Base-by-base conservation (phyloP, 208 protist species). In the Acanthamoeba polyphaga region DNA sequence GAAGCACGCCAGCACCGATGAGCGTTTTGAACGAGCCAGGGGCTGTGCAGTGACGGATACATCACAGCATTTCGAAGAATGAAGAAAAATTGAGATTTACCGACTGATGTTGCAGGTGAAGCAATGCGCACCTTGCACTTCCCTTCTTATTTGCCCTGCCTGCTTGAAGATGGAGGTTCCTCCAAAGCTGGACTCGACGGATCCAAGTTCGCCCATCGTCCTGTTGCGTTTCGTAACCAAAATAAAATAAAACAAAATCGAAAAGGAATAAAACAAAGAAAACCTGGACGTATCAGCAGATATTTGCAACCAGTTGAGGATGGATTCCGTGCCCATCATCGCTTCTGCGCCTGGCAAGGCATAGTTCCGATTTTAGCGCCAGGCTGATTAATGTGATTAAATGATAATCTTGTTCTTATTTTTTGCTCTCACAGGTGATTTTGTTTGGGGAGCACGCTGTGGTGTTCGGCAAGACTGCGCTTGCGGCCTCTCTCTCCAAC, bases 361-460 rank as follows among this genome's bases (percentile, higher is more conserved):
- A 70, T 6, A 10, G 64, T 43, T 1, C 29, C 58, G 64, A 19
- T 15, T 70, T 15, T 29, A 49, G 6, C 22, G 46, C 88, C 19
- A 27, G 13, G 55, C 24, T 62, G 62, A 22, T 76, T 43, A 32
- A 43, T 22, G 55, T 24, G 55, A 62, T 27, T 22, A 62, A 62
- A 62, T 24, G 55, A 12, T 10, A 62, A 24, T 27, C 60, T 66
- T 66, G 0, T 49, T 12, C 43, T 4, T 46, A 38, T 49, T 62
- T 15, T 27, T 62, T 12, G 62, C 62, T 22, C 1, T 0, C 19
- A 13, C 98, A 98, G 95, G 72, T 98, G 17, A 98, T 98, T 34
- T 91, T 98, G 32, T 97, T 97, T 60, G 97, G 97, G 38, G 97
- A 98, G 76, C 97, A 98, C 95, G 90, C 96, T 15, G 97, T 98